phyloP scores from a whole-genome alignment of 768 basidiomycete genomes.

The Pleurotus cornucopiae region DNA sequence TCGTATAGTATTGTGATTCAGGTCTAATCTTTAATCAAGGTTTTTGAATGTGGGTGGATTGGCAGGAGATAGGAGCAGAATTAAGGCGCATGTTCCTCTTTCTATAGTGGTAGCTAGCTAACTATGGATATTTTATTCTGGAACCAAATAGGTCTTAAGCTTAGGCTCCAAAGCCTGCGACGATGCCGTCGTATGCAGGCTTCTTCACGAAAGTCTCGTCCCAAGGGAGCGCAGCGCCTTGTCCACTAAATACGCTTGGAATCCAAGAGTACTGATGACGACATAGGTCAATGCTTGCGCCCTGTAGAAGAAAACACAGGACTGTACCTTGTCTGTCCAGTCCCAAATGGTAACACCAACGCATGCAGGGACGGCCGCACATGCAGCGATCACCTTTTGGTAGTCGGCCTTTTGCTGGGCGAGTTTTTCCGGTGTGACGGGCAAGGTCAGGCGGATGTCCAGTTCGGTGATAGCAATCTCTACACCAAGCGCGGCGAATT shows the following conservation, averaged over 20 bases:
- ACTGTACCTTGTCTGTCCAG: slow-evolving; percentile 34
- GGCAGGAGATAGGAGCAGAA: too few species aligned
- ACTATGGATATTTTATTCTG: too few species aligned
- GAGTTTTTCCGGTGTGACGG: slow-evolving; percentile 42
- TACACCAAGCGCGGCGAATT: slow-evolving; percentile 55
- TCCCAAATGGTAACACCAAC: slow-evolving; percentile 46
- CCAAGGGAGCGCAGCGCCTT: slow-evolving; percentile 35
- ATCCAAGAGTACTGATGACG: slow-evolving; percentile 34
- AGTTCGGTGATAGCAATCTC: slow-evolving; percentile 70
- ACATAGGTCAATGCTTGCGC: not conserved
- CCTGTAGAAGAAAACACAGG: not conserved
- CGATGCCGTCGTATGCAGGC: slow-evolving; percentile 36
- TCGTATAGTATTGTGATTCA: slow-evolving; percentile 38
- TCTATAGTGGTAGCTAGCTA: not conserved
- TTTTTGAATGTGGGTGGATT: too few species aligned
- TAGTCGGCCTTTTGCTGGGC: slow-evolving; percentile 58
- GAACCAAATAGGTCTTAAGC: not conserved
- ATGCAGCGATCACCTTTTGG: slow-evolving; percentile 49
- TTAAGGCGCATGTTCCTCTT: too few species aligned
- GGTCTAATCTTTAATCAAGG: too few species aligned
- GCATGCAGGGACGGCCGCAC: slow-evolving; percentile 37
- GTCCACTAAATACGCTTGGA: slow-evolving; percentile 29
- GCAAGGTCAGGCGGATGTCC: slow-evolving; percentile 58
- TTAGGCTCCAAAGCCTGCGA: slow-evolving; percentile 16
- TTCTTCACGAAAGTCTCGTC: slow-evolving; percentile 29